These are phyloP conservation scores for Hapsidospora chrysogenum DNA, from an alignment of 495 filamentous ascomycete species.

Conservation along the genomic window DNA sequence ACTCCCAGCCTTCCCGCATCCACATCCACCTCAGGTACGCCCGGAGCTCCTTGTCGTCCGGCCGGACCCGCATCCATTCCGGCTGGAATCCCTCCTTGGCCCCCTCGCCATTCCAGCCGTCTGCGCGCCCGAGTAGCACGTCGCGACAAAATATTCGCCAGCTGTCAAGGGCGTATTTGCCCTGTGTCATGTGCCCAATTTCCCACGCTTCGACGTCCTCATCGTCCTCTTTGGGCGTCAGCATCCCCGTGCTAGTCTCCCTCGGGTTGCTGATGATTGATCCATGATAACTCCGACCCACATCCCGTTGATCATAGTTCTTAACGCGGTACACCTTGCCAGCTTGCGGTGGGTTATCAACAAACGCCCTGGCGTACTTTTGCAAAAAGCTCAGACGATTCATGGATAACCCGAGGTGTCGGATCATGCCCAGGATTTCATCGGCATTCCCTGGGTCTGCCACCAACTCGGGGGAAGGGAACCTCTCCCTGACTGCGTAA, in stretches of 20 bases:
- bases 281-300: slow-evolving; percentile 9
- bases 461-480: slow-evolving; percentile 50
- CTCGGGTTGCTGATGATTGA: background rate
- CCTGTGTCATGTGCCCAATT: slow-evolving; percentile 74
- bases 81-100: slow-evolving; percentile 28
- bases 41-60: slow-evolving; percentile 74
- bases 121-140: slow-evolving; percentile 42
- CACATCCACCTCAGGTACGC: slow-evolving; percentile 85
- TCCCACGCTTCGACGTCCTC: slow-evolving; percentile 44
- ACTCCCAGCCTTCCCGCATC: slow-evolving; percentile 69
- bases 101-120: slow-evolving; percentile 41
- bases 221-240: background rate
- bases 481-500: slow-evolving; percentile 44
- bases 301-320: slow-evolving; percentile 52
- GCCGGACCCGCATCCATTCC: slow-evolving; percentile 81
- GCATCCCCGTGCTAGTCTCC: background rate
- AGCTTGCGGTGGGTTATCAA: slow-evolving; percentile 41
- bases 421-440: slow-evolving; percentile 41
- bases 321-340: slow-evolving; percentile 45
- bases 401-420: slow-evolving; percentile 52
- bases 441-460: slow-evolving; percentile 39
- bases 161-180: slow-evolving; percentile 75
- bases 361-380: slow-evolving; percentile 52
- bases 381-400: slow-evolving; percentile 36
- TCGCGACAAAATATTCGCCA: slow-evolving; percentile 94